Evolutionary conservation across 805 yeast genomes (phyloP).

Genomic region (Kluyveromyces wickerhamii): DNA sequence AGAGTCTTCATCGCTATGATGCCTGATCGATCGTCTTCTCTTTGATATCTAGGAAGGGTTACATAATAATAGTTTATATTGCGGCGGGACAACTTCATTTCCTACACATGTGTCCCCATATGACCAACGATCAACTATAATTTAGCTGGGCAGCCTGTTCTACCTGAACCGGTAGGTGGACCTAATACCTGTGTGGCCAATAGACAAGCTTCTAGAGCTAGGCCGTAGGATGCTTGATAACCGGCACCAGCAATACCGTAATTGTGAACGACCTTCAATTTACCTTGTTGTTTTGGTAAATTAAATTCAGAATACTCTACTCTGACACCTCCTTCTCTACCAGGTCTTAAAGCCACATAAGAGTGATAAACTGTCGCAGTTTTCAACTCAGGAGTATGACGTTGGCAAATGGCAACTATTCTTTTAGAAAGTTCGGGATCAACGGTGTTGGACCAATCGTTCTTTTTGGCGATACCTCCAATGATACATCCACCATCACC

Average conservation of each 20-base stretch:
- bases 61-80: too few species aligned
- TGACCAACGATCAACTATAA: too few species aligned
- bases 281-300: conserved; percentile 8
- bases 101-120: too few species aligned
- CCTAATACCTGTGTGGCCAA: conserved; percentile 27
- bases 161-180: neutral
- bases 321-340: conserved; percentile 51
- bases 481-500: conserved; percentile 65
- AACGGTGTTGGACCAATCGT: conserved; percentile 28
- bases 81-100: too few species aligned
- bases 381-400: conserved; percentile 21
- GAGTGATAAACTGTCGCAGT: conserved; percentile 14
- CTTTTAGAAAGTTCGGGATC: conserved; percentile 42
- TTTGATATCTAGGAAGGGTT: too few species aligned
- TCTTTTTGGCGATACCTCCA: conserved; percentile 41
- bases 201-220: conserved; percentile 40
- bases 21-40: too few species aligned
- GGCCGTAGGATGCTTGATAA: conserved; percentile 64
- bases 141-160: neutral
- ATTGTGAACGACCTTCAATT: conserved; percentile 42
- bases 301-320: conserved; percentile 34
- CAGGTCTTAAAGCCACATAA: conserved; percentile 54
- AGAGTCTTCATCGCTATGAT: too few species aligned
- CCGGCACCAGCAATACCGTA: conserved; percentile 77
- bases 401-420: conserved; percentile 37